Conservation (phyloP, 345 rosid genomes). For the Corchorus capsularis region DNA sequence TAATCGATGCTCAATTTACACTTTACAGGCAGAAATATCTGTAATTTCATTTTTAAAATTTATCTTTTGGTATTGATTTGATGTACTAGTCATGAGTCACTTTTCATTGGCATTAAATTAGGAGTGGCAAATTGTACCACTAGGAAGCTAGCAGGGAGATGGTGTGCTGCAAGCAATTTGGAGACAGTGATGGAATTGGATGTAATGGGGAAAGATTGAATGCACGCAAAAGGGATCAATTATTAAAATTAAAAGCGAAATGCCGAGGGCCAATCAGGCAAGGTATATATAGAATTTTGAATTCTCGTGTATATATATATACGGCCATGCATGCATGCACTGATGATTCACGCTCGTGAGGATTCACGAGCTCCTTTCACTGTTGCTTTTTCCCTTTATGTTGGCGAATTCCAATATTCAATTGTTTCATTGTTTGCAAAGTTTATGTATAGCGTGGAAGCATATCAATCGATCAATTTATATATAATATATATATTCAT, state of each 20-base stretch:
- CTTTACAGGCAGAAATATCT: constrained; percentile 26
- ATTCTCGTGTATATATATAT: not conserved
- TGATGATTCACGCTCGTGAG: constrained; percentile 19
- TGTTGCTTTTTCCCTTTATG: not conserved
- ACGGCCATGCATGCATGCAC: not conserved
- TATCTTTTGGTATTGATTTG: not conserved
- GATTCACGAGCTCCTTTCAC: constrained; percentile 28
- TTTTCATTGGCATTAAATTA: constrained; percentile 4
- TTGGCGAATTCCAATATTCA: not conserved
- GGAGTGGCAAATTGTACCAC: constrained; percentile 25
- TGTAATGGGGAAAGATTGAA: not conserved
- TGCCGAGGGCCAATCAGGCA: not conserved
- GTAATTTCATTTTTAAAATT: not conserved
- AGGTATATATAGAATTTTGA: constrained; percentile 18
- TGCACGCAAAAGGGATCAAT: not conserved
- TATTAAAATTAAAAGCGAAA: constrained; percentile 8
- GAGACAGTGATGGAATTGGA: constrained; percentile 4
- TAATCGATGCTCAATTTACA: not conserved
- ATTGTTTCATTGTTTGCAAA: not conserved
- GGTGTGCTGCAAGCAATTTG: constrained; percentile 18
- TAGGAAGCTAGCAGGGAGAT: not conserved
- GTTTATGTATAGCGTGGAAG: not conserved
- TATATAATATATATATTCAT: not conserved
- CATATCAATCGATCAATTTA: not conserved
- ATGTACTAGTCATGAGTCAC: not conserved